Percentiles rank a stretch among this genome's conserved stretches.
Conservation (phyloP, 306 rosid species). For the Canavalia gladiata region DNA sequence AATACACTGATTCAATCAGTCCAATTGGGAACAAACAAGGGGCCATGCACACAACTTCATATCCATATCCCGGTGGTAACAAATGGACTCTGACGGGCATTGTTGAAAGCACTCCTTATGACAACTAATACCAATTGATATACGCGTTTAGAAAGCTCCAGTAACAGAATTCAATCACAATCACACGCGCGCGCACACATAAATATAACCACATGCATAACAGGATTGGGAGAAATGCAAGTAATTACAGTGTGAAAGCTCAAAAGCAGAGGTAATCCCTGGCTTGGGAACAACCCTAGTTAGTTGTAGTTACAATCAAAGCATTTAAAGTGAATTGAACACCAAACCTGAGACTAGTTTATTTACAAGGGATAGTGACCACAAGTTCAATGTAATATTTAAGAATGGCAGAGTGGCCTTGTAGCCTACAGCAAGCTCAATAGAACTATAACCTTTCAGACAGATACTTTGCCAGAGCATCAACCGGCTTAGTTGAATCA, state of each 20-base stretch:
- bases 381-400: constrained; percentile 11
- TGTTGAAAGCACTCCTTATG: not conserved
- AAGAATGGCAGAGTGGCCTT: constrained; percentile 69
- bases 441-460: constrained; percentile 63
- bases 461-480: constrained; percentile 67
- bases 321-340: not conserved
- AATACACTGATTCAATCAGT: too few species aligned
- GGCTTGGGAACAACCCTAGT: constrained; percentile 3
- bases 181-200: not conserved
- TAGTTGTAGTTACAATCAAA: constrained; percentile 13
- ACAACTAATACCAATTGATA: too few species aligned
- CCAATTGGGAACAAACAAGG: too few species aligned
- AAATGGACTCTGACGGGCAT: not conserved
- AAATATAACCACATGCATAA: not conserved
- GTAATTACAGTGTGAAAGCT: not conserved
- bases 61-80: too few species aligned
- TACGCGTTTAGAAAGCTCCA: not conserved
- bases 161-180: not conserved
- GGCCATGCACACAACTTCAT: too few species aligned
- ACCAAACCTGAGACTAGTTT: not conserved
- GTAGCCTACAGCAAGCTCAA: constrained; percentile 42
- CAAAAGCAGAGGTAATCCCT: constrained; percentile 15
- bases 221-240: not conserved
- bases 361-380: not conserved
- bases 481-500: constrained; percentile 67